Conservation (phyloP, 768 basidiomycete genomes). For the Suillus discolor region DNA sequence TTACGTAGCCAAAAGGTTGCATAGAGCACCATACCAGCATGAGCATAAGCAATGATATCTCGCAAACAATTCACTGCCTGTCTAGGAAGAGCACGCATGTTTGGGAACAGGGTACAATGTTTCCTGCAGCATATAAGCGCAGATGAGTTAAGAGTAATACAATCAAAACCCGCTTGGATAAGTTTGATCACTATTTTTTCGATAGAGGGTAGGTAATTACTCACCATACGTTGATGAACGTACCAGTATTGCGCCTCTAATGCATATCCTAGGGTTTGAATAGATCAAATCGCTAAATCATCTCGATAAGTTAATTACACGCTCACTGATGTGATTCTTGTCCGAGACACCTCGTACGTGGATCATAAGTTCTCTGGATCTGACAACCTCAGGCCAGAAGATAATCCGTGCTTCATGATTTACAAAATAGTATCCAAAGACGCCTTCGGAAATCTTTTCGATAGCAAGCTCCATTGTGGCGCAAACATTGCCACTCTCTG, state of each 20-base stretch:
- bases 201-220: background rate
- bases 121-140: constrained; percentile 16
- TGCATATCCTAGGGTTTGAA: constrained; percentile 4
- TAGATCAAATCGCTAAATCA: background rate
- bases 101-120: constrained; percentile 25
- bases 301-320: background rate
- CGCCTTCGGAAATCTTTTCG: background rate
- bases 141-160: background rate
- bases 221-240: constrained; percentile 1
- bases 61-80: constrained; percentile 1
- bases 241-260: constrained; percentile 9
- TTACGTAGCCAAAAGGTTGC: background rate
- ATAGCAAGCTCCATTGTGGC: background rate
- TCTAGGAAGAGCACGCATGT: constrained; percentile 7
- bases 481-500: background rate
- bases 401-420: constrained; percentile 44
- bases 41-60: constrained; percentile 15
- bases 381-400: constrained; percentile 46
- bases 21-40: constrained; percentile 7
- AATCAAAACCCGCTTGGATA: background rate
- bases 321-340: constrained; percentile 14
- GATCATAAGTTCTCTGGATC: constrained; percentile 33
- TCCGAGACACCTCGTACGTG: constrained; percentile 29
- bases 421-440: constrained; percentile 45
- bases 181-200: background rate